Evolutionary conservation across 1,139 yeast genomes (phyloP).

Genomic region (Scheffersomyces insectosa): DNA sequence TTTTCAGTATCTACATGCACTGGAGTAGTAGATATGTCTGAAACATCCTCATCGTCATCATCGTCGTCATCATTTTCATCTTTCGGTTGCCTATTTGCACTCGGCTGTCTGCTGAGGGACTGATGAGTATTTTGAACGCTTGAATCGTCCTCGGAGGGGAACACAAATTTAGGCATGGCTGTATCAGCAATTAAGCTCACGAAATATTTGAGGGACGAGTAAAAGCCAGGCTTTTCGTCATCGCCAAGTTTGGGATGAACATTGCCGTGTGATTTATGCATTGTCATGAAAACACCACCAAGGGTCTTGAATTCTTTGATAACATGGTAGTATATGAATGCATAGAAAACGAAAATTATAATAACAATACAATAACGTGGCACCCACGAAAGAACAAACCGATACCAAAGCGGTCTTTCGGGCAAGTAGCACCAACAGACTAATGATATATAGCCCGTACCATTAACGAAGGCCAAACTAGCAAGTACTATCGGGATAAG

Average conservation of each 20-base stretch:
- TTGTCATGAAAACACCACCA: slow-evolving; percentile 46
- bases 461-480: slow-evolving; percentile 63
- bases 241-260: slow-evolving; percentile 9
- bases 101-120: neutral
- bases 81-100: neutral
- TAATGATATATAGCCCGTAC: slow-evolving; percentile 58
- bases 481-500: slow-evolving; percentile 70
- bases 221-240: slow-evolving; percentile 35
- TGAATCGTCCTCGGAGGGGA: slow-evolving; percentile 19
- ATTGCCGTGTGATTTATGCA: slow-evolving; percentile 18
- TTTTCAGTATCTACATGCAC: slow-evolving; percentile 17
- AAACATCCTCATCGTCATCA: slow-evolving; percentile 7
- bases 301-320: slow-evolving; percentile 56
- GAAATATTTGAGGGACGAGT: slow-evolving; percentile 36
- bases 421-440: slow-evolving; percentile 86
- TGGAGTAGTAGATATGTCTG: slow-evolving; percentile 8
- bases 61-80: slow-evolving; percentile 6
- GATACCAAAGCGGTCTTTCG: slow-evolving; percentile 70
- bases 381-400: slow-evolving; percentile 77
- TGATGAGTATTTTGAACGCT: neutral
- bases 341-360: slow-evolving; percentile 63
- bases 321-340: slow-evolving; percentile 73
- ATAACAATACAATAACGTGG: slow-evolving; percentile 73
- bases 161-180: slow-evolving; percentile 29
- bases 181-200: slow-evolving; percentile 22